Evolutionary conservation across 2,329 filamentous ascomycete genomes (phyloP).

Genomic region (Cercospora sojina): DNA sequence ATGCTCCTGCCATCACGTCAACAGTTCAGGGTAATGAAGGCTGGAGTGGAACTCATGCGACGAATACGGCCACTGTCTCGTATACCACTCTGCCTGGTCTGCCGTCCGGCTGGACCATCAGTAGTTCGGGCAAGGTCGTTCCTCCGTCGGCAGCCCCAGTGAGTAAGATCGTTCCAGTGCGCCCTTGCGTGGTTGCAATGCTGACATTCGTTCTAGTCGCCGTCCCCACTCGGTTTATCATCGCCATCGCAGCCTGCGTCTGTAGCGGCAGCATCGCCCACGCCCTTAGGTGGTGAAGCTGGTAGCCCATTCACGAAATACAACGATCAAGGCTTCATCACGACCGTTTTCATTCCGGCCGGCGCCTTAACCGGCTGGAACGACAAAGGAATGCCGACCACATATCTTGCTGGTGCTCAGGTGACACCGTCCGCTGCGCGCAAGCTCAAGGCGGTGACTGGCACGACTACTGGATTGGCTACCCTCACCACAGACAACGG

Average conservation of each 20-base stretch:
- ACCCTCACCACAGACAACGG: constrained; percentile 23
- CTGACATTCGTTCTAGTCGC: constrained; percentile 35
- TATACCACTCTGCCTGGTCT: constrained; percentile 57
- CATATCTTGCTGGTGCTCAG: constrained; percentile 29
- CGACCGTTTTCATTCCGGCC: constrained; percentile 44
- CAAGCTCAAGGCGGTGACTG: constrained; percentile 15
- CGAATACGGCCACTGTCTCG: constrained; percentile 41
- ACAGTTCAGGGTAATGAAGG: constrained; percentile 63
- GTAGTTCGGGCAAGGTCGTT: constrained; percentile 73
- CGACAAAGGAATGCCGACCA: constrained; percentile 48
- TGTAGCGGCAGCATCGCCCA: constrained; percentile 47
- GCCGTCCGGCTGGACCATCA: constrained; percentile 79
- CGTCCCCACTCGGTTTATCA: constrained; percentile 54
- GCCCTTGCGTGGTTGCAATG: constrained; percentile 17
- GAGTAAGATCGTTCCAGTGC: constrained; percentile 53
- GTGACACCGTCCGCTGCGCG: constrained; percentile 12
- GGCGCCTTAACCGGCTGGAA: constrained; percentile 47
- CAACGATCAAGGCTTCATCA: constrained; percentile 53
- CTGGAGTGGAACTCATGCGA: constrained; percentile 59
- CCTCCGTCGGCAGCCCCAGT: constrained; percentile 67
- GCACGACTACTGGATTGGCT: constrained; percentile 13
- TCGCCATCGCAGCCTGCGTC: constrained; percentile 51
- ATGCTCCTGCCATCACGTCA: constrained; percentile 63
- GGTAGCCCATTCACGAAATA: constrained; percentile 47
- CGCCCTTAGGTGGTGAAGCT: constrained; percentile 38